Evolutionary conservation across 208 protist species (phyloP), one percentile per base, ranked within the genome.

Genomic region (Leishmania guyanensis): DNA sequence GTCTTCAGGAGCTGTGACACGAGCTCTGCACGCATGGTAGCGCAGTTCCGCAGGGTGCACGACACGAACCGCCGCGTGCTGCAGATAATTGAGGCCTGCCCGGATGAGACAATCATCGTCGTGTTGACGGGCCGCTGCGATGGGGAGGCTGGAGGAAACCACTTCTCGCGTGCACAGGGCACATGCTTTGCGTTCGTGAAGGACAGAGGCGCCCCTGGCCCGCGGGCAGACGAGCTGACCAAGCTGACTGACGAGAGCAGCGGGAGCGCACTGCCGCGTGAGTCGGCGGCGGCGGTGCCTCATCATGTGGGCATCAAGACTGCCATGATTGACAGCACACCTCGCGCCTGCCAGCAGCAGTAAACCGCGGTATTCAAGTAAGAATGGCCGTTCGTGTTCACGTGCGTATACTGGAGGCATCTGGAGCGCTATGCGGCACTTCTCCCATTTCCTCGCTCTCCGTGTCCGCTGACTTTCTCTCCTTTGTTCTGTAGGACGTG

Each of bases 161-260:
- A 92, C 83, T 83, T 91, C 77, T 89, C 84, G 1, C 72, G 78
- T 2, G 86, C 86, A 17, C 91, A 91, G 33, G 94, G 94, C 10
- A 85, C 88, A 2, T 90, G 86, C 62, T 97, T 97, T 81, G 89
- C 84, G 5, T 95, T 95, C 60, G 84, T 97, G 66, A 97, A 97
- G 84, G 94, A 97, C 70, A 79, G 84, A 46, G 86, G 58, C 22
- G 85, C 87, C 10, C 26, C 68, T 20, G 90, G 90, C 5, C 91
- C 92, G 10, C 69, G 73, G 0, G 77, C 76, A 60, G 82, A 78
- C n/a, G 82, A 85, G 73, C 77, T 85, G 36, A 56, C 53, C 33
- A 51, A 66, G 72, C 5, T 48, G 73, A 48, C 22, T 1, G 77
- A 73, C 20, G 71, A 72, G 29, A 73, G 22, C 26, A 46, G 33